Evolutionary conservation across 2,329 filamentous ascomycete species (phyloP).

Genomic region (Sarocladium kiliense): DNA sequence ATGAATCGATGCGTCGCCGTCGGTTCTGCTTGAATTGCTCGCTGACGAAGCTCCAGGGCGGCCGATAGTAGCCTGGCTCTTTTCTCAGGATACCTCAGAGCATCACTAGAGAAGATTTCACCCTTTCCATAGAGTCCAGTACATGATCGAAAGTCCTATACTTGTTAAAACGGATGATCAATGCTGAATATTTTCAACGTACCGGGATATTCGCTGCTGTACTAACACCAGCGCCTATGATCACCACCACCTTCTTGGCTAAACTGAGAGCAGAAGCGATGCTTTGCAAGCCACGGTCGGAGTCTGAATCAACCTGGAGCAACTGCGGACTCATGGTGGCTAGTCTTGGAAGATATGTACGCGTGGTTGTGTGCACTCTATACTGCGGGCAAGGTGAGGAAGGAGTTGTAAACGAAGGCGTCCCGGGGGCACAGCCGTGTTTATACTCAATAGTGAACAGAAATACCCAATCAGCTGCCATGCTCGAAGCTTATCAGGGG

Average conservation of each 20-base stretch:
- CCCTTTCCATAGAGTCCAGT: background rate
- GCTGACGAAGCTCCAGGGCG: background rate
- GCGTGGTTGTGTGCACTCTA: background rate
- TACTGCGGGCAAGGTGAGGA: background rate
- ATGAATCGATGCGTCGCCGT: no score
- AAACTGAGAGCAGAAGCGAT: background rate
- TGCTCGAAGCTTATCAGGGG: background rate
- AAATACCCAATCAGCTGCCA: background rate
- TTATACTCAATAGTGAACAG: background rate
- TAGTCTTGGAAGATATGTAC: background rate
- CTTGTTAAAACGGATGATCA: background rate
- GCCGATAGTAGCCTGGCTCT: background rate
- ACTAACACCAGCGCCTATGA: no score
- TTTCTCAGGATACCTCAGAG: background rate
- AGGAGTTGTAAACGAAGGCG: background rate
- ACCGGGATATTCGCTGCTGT: background rate
- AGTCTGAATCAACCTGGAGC: background rate
- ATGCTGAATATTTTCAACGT: background rate
- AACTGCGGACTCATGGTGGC: background rate
- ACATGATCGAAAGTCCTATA: background rate
- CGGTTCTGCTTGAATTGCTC: no score
- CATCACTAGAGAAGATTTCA: background rate
- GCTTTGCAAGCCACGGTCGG: background rate
- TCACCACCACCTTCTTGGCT: background rate
- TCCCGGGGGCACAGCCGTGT: background rate